Percentiles rank a stretch among this genome's conserved stretches.
These are phyloP conservation scores for Aegilops umbellulata DNA, from an alignment of 176 grass and related monocot species.

Conservation along the genomic window DNA sequence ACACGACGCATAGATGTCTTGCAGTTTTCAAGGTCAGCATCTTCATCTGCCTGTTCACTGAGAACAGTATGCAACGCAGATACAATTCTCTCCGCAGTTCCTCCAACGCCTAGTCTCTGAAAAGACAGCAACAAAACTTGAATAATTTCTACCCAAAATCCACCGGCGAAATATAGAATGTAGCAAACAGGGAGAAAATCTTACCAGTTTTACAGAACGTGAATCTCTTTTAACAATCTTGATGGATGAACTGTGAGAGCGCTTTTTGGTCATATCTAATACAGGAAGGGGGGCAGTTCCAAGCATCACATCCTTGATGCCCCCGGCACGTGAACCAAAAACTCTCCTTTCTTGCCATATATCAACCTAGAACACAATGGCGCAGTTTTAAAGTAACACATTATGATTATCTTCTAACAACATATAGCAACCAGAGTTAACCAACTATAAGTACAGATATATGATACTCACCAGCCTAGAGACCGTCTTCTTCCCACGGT, in stretches of 20 bases:
- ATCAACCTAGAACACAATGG: conserved; percentile 56
- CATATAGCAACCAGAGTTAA: background rate
- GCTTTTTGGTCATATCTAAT: conserved; percentile 92
- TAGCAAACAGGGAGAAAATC: background rate
- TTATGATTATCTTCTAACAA: background rate
- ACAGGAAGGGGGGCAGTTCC: conserved; percentile 66
- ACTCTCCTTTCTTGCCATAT: conserved; percentile 99
- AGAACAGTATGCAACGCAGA: conserved; percentile 76
- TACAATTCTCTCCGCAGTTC: conserved; percentile 82
- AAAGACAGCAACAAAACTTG: conserved; percentile 25
- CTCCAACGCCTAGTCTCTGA: conserved; percentile 88
- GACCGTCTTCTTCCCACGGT: conserved; percentile 66
- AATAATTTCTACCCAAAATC: background rate
- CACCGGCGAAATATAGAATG: no score
- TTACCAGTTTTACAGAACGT: conserved; percentile 85
- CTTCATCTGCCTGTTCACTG: conserved; percentile 58
- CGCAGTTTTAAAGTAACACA: background rate
- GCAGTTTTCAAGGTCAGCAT: conserved; percentile 73
- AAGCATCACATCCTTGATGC: conserved; percentile 86
- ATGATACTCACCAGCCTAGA: conserved; percentile 69
- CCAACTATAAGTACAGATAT: background rate
- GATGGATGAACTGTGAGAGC: conserved; percentile 60
- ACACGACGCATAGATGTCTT: conserved; percentile 56
- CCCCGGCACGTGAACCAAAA: conserved; percentile 79
- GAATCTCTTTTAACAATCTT: conserved; percentile 87